Conservation (phyloP, 2,329 filamentous ascomycete genomes). For the Fusarium sp. region DNA sequence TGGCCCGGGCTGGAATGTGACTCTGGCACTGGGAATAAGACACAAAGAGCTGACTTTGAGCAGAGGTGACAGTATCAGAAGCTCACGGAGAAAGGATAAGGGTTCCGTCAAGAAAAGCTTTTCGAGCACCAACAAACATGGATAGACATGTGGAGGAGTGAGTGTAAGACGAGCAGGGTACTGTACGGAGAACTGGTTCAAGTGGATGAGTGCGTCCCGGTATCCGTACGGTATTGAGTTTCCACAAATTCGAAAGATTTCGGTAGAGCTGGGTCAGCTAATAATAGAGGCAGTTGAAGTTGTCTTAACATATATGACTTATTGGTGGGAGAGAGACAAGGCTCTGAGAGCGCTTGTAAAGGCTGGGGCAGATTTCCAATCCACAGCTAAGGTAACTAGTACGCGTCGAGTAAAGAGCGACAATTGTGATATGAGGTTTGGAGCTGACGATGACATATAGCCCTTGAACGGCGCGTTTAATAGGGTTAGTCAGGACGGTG, state of each 20-base stretch:
- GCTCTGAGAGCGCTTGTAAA: slow-evolving; percentile 1
- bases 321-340: slow-evolving; percentile 16
- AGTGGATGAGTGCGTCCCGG: slow-evolving; percentile 23
- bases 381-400: slow-evolving; percentile 2
- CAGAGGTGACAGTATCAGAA: slow-evolving; percentile 11
- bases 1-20: slow-evolving; percentile 33
- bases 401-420: slow-evolving; percentile 10
- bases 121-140: slow-evolving; percentile 27
- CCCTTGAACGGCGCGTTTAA: slow-evolving; percentile 18
- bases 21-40: slow-evolving; percentile 22
- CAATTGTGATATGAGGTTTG: slow-evolving; percentile 12
- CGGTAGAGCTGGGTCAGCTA: slow-evolving; percentile 11
- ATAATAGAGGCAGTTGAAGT: slow-evolving; percentile 21
- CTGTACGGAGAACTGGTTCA: not conserved
- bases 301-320: slow-evolving; percentile 7
- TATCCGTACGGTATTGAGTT: slow-evolving; percentile 12
- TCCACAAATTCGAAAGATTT: slow-evolving; percentile 19
- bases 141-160: slow-evolving; percentile 20
- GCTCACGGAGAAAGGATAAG: slow-evolving; percentile 16
- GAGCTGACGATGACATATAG: slow-evolving; percentile 23
- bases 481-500: slow-evolving; percentile 27
- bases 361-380: slow-evolving; percentile 2
- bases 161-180: slow-evolving; percentile 11
- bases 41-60: slow-evolving; percentile 5
- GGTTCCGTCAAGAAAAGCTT: slow-evolving; percentile 8